Evolutionary conservation across 495 filamentous ascomycete genomes (phyloP), one percentile per base, ranked within the genome.

Genomic region (Aspergillus indologenus): DNA sequence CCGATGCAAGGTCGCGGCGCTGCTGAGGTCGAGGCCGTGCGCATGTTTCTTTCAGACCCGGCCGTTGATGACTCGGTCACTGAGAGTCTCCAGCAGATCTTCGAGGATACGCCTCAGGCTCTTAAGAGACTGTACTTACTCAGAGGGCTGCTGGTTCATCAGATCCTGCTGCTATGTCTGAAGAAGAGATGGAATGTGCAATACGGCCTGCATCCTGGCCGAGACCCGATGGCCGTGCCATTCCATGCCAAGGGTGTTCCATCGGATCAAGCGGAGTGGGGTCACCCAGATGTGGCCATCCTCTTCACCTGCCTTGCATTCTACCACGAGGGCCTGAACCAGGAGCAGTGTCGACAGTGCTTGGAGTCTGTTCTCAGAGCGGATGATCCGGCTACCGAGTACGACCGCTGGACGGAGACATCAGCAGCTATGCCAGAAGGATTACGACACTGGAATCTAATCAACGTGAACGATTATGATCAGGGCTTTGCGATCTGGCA

Each of bases 251-350:
- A 90, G 61, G 87, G 87, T 45, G 79, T 71, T 40, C 87, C 87
- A 0, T 77, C 85, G 0, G 74, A 79, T 0, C 77, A 83, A 12
- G 83, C 88, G 0, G 88, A 92, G 63, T 90, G 86, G 68, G 85
- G 86, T 40, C 87, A 92, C 59, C 87, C 87, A 0, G 88, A 92
- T 65, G 81, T 86, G 0, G 75, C 79, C 21, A 88, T 91, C 46
- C 46, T 86, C 12, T 70, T 92, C 2, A 90, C 88, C 0, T 86
- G 77, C 20, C 68, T 91, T 0, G 79, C 76, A 17, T 92, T 87
- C 65, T 90, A 92, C 60, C 86, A 89, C 56, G 68, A 75, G 1
- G 87, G 87, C 0, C 74, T 92, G 0, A 65, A 49, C 0, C 62
- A 81, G 23, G 59, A 71, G 0, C 79, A 90, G 19, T 66, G 89